Evolutionary conservation across 148 eudicot genomes (phyloP).

Genomic region (Vaccinium darrowii): DNA sequence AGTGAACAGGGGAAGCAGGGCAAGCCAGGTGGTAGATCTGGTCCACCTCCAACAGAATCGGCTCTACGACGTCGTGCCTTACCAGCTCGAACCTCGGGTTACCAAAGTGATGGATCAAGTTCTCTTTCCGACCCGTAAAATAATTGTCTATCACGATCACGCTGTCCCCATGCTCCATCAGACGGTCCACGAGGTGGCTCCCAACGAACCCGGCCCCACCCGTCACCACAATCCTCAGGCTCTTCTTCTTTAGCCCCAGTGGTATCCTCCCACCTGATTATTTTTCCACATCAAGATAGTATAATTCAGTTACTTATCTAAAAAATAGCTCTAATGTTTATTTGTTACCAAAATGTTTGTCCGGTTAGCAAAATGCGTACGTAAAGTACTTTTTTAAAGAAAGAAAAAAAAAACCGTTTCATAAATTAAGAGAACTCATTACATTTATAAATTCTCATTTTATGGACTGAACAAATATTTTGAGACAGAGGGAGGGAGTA

Average conservation of each 20-base stretch:
- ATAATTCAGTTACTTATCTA: not conserved
- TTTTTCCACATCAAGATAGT: not conserved
- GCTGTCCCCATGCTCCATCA: slow-evolving; percentile 76
- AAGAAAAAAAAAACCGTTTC: too few relatives aligned
- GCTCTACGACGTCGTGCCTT: slow-evolving; percentile 96
- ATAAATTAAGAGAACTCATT: too few relatives aligned
- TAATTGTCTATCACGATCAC: slow-evolving; percentile 93
- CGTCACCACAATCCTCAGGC: slow-evolving; percentile 72
- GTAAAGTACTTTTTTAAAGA: too few relatives aligned
- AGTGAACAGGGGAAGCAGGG: slow-evolving; percentile 98
- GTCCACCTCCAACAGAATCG: slow-evolving; percentile 76
- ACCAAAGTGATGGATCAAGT: slow-evolving; percentile 82
- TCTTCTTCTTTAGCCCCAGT: slow-evolving; percentile 65
- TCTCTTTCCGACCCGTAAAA: slow-evolving; percentile 89
- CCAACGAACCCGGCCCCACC: slow-evolving; percentile 96
- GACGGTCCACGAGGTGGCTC: slow-evolving; percentile 79
- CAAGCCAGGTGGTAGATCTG: slow-evolving; percentile 97
- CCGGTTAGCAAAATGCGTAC: too few relatives aligned
- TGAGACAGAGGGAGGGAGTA: too few relatives aligned
- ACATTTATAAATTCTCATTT: too few relatives aligned
- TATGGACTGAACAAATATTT: too few relatives aligned
- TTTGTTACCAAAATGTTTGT: too few relatives aligned
- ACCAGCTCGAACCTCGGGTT: slow-evolving; percentile 87
- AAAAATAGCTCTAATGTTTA: not conserved
- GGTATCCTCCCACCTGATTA: slow-evolving; percentile 71